These are phyloP conservation scores for Umbelopsis ramanniana DNA, from an alignment of 192 early-diverging fungal species.

Conservation along the genomic window DNA sequence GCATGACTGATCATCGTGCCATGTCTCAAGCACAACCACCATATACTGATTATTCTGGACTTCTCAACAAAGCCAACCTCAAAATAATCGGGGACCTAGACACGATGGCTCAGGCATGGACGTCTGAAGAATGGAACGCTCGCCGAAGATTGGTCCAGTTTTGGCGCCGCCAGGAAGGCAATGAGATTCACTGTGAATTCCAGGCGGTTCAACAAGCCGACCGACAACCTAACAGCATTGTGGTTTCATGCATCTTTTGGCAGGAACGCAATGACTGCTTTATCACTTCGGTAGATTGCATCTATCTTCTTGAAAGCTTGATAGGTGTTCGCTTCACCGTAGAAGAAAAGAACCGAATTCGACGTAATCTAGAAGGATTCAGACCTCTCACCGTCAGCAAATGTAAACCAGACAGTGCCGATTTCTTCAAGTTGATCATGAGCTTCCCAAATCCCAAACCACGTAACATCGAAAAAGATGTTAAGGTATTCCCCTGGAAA, in stretches of 20 bases:
- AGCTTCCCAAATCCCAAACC: conserved; percentile 81
- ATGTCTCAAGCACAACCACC: conserved; percentile 9
- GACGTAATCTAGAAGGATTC: conserved; percentile 83
- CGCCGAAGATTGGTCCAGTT: conserved; percentile 76
- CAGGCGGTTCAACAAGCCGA: conserved; percentile 61
- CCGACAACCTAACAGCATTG: conserved; percentile 63
- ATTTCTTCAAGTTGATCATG: conserved; percentile 88
- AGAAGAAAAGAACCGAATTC: conserved; percentile 87
- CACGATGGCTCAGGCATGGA: conserved; percentile 71
- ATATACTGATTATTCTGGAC: conserved; percentile 49
- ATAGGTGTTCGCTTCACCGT: conserved; percentile 78
- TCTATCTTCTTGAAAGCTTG: conserved; percentile 73
- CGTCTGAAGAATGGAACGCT: conserved; percentile 64
- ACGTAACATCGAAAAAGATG: conserved; percentile 87
- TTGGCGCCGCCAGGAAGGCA: conserved; percentile 67
- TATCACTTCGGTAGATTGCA: conserved; percentile 81
- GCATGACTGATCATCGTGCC: background rate
- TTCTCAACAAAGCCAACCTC: conserved; percentile 76
- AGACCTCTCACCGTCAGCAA: conserved; percentile 79
- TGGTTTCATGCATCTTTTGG: conserved; percentile 86
- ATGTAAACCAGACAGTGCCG: conserved; percentile 72
- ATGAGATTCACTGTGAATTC: conserved; percentile 67
- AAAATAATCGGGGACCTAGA: conserved; percentile 72
- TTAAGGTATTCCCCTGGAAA: conserved; percentile 87
- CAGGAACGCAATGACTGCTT: conserved; percentile 72